Conservation (phyloP, 129 eudicot species). For the Erigeron canadensis region DNA sequence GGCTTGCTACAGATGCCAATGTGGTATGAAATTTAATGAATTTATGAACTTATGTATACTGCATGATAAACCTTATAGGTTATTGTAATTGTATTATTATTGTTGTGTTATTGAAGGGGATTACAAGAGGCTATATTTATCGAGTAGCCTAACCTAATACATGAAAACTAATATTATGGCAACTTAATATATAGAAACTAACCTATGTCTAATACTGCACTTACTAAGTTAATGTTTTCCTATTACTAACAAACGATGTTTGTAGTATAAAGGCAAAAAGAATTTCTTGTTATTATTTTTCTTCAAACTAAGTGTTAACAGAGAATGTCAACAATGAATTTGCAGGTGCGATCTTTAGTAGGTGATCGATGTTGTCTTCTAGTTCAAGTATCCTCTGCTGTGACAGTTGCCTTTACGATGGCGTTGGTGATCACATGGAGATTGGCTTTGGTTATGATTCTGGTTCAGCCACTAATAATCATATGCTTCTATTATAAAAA, state of each 20-base stretch:
- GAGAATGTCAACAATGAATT: conserved; percentile 1
- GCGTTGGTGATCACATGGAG: conserved; percentile 75
- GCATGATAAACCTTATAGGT: too few relatives aligned
- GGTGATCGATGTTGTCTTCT: conserved; percentile 71
- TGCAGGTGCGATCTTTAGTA: conserved; percentile 77
- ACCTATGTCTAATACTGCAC: too few relatives aligned
- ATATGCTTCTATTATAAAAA: conserved; percentile 55
- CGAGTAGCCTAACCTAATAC: too few relatives aligned
- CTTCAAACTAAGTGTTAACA: not conserved
- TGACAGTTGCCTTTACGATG: conserved; percentile 65
- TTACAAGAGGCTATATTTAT: too few relatives aligned
- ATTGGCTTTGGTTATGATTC: conserved; percentile 77
- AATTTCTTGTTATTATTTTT: not conserved
- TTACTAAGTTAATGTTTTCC: not conserved
- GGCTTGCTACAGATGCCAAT: conserved; percentile 86
- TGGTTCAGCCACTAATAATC: conserved; percentile 66
- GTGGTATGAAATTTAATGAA: conserved; percentile 49
- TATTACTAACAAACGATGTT: not conserved
- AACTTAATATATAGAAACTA: too few relatives aligned
- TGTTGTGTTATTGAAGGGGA: too few relatives aligned
- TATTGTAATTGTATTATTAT: too few relatives aligned
- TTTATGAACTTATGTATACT: too few relatives aligned
- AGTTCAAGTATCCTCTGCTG: conserved; percentile 71
- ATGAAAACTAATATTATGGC: too few relatives aligned
- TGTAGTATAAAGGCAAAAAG: not conserved